A percentile compares a stretch with the other conserved stretches of the same genome.
These are phyloP conservation scores for Tricharina praecox DNA, from an alignment of 495 filamentous ascomycete species.

Conservation along the genomic window DNA sequence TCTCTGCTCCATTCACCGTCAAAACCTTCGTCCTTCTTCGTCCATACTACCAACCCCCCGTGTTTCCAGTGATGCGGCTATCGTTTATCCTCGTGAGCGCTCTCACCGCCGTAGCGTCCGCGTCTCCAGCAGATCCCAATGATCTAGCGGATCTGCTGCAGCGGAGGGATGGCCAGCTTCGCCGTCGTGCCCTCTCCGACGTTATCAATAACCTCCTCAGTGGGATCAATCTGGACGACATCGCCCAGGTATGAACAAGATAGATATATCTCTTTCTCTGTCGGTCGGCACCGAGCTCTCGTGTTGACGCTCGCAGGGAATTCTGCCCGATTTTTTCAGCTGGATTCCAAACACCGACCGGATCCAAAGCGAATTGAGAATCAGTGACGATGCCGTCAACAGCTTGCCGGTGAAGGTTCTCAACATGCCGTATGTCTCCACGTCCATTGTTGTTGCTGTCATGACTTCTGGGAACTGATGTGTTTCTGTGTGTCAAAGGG, in stretches of 20 bases:
- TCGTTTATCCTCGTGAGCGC: neutral
- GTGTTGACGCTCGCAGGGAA: constrained; percentile 9
- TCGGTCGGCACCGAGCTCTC: neutral
- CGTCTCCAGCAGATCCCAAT: neutral
- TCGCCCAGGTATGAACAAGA: constrained; percentile 1
- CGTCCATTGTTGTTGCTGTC: neutral
- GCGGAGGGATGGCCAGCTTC: neutral
- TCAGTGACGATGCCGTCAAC: constrained; percentile 38
- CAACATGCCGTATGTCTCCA: constrained; percentile 43
- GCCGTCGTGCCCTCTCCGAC: constrained; percentile 1
- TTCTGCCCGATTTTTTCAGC: constrained; percentile 19
- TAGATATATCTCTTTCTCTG: too few relatives aligned
- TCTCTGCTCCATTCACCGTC: too few relatives aligned
- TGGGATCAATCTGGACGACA: neutral
- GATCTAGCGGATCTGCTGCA: neutral
- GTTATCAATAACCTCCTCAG: neutral
- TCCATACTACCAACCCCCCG: too few relatives aligned
- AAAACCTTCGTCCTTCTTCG: too few relatives aligned
- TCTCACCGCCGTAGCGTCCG: neutral
- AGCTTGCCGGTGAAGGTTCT: constrained; percentile 52
- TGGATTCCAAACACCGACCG: constrained; percentile 6
- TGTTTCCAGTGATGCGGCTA: too few relatives aligned
- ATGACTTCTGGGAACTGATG: constrained; percentile 4
- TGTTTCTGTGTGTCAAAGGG: constrained; percentile 24
- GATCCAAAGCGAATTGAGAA: constrained; percentile 36